Conservation (phyloP, 768 basidiomycete genomes). For the Boletus edulis region DNA sequence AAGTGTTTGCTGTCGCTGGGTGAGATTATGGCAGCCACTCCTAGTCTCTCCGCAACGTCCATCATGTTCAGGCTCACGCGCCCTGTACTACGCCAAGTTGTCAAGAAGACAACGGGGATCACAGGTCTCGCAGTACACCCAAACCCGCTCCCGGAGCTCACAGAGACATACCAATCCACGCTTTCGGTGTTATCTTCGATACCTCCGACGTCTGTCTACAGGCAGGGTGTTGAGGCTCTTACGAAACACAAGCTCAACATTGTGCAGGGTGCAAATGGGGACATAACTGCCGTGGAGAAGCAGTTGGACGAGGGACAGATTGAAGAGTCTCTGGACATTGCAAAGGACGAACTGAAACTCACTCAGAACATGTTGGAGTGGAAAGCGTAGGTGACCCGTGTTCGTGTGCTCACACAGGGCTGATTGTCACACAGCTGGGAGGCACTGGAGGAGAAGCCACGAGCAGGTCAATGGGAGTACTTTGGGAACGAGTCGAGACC, state of each 20-base stretch:
- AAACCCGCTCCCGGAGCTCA: slow-evolving; percentile 78
- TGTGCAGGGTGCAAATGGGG: slow-evolving; percentile 65
- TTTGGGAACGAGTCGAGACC: slow-evolving; percentile 53
- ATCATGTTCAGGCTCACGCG: slow-evolving; percentile 77
- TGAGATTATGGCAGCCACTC: slow-evolving; percentile 2
- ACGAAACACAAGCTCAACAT: slow-evolving; percentile 77
- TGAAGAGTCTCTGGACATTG: slow-evolving; percentile 81
- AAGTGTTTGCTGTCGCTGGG: not conserved
- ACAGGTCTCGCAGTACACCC: slow-evolving; percentile 82
- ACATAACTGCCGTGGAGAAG: slow-evolving; percentile 66
- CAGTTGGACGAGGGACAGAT: slow-evolving; percentile 82
- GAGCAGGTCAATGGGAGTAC: slow-evolving; percentile 87
- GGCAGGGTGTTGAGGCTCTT: slow-evolving; percentile 84
- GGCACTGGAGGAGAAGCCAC: slow-evolving; percentile 76
- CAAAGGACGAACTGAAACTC: slow-evolving; percentile 76
- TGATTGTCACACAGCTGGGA: slow-evolving; percentile 67
- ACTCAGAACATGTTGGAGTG: slow-evolving; percentile 87
- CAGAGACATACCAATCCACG: slow-evolving; percentile 74
- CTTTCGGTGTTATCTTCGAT: slow-evolving; percentile 65
- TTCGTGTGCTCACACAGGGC: not conserved
- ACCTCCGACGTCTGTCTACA: slow-evolving; percentile 84
- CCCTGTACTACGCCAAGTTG: slow-evolving; percentile 58
- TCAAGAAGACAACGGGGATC: slow-evolving; percentile 83
- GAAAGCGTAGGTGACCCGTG: slow-evolving; percentile 75
- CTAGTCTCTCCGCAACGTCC: slow-evolving; percentile 19